A percentile compares a stretch with the other conserved stretches of the same genome.
phyloP scores from a whole-genome alignment of 805 yeast genomes.

The Kodamaea leandrae region DNA sequence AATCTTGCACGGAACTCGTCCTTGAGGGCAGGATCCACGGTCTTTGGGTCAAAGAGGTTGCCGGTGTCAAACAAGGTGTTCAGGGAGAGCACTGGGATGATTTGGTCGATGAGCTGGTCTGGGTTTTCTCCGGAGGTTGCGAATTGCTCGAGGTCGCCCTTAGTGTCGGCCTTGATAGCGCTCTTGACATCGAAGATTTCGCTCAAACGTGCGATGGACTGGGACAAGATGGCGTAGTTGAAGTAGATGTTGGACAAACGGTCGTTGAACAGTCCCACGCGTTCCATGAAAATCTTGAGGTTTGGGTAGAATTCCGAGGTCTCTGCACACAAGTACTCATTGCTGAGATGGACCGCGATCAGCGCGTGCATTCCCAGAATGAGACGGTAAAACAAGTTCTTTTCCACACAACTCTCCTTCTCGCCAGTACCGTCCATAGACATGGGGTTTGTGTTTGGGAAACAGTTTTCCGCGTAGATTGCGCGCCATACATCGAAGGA shows the following conservation, averaged over 20 bases:
- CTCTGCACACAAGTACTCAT: slow-evolving; percentile 61
- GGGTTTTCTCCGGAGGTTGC: slow-evolving; percentile 35
- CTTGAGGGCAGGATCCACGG: slow-evolving; percentile 56
- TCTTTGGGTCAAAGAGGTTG: slow-evolving; percentile 44
- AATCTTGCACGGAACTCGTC: slow-evolving; percentile 84
- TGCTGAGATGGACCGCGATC: slow-evolving; percentile 87
- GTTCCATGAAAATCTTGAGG: slow-evolving; percentile 73
- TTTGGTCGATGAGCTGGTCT: slow-evolving; percentile 29
- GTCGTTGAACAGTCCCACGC: slow-evolving; percentile 89
- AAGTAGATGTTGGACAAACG: slow-evolving; percentile 86
- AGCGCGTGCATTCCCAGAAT: slow-evolving; percentile 95
- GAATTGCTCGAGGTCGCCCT: slow-evolving; percentile 7
- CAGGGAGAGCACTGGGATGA: slow-evolving; percentile 39
- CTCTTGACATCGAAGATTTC: slow-evolving; percentile 30
- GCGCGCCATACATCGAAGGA: slow-evolving; percentile 91
- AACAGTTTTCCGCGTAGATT: slow-evolving; percentile 89
- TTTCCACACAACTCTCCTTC: slow-evolving; percentile 68
- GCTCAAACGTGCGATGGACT: slow-evolving; percentile 66
- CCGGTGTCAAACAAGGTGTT: slow-evolving; percentile 46
- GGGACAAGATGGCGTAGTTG: slow-evolving; percentile 83
- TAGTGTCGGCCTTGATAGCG: not conserved
- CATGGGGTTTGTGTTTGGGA: slow-evolving; percentile 49
- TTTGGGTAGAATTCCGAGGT: slow-evolving; percentile 86
- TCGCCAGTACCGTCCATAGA: slow-evolving; percentile 30
- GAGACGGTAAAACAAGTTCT: slow-evolving; percentile 80